Evolutionary conservation across 2,329 filamentous ascomycete genomes (phyloP), one percentile per base, ranked within the genome.

Genomic region (Epichloe festucae): DNA sequence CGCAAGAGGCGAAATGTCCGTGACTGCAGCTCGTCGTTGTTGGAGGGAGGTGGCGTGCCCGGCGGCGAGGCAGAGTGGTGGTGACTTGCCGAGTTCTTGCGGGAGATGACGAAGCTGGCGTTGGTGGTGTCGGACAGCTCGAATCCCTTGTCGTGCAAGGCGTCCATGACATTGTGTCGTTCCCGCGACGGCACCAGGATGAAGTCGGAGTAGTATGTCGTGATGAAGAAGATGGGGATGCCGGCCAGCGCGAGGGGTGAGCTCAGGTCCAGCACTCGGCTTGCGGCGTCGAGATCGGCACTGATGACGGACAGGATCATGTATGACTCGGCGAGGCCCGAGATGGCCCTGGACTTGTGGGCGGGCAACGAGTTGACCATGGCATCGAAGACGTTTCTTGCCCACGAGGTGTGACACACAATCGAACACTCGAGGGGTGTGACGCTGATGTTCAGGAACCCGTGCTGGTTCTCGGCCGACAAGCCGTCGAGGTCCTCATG

Each of bases 221-320:
- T 96, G 66, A 96, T 95, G 76, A 97, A 97, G 74, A 97, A 96
- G 63, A 98, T 95, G 50, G 91, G 87, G 49, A 97, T 93, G 59
- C 89, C 88, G 48, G 91, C 91, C 64, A 96, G 77, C 31, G 93
- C 91, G 35, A 97, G 75, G 5, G 91, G 93, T 50, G 84, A 90
- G 7, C 90, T 96, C 55, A 98, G 70, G 63, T 97, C 91, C 60
- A 96, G 79, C 6, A 98, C 91, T 52, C 90, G 81, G 59, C 90
- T 89, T 6, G 89, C 90, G 10, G 91, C 90, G 64, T 96, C 90
- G 59, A 95, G 82, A 7, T 90, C 89, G 59, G 90, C 86, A 56
- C 87, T 89, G 55, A 89, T 88, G 54, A 98, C 88, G 56, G 89
- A 89, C 65, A 97, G 87, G 36, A 90, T 86, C 38, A 90, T 81